Base-by-base conservation (phyloP, 2,329 filamentous ascomycete species). In the Dichotomopilus funicola region DNA sequence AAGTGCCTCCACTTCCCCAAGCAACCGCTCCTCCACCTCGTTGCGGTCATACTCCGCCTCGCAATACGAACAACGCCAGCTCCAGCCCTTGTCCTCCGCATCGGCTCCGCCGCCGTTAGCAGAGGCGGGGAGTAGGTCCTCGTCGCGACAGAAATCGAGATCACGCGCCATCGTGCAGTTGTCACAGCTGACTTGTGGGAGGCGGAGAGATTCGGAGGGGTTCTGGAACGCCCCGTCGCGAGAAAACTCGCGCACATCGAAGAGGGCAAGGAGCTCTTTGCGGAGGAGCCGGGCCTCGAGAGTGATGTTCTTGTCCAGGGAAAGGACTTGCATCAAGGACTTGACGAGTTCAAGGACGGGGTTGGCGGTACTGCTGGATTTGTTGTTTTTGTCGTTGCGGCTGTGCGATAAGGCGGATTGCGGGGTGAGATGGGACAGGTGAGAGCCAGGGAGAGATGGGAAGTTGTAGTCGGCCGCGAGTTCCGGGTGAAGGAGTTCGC, bases 201-300 rank as follows among this genome's bases (percentile, higher is more conserved):
- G 75, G 61, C 81, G 81, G 4, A 97, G 79, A 45, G 79, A 85
- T 54, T 87, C 84, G 51, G 84, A 88, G 0, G 94, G 92, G 68
- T 97, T 97, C 58, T 82, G 77, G 70, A 97, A 99, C 3, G 85
- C 80, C n/a, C 88, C 92, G 54, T 92, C 89, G 52, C 86, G 80
- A 69, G 86, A 88, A 75, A 99, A 99, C 71, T 99, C 94, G 64
- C 91, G 88, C 52, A 99, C 85, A 55, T 99, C 94, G 70, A 99
- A 96, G 51, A 97, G 79, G 8, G 86, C 81, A 0, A 99, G 81
- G 0, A 99, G 78, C 58, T 97, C 92, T 64, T 95, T 95, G 52
- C 95, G 85, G 0, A 99, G 78, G 1, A 95, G 77, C 5, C 94
- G 85, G 2, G 90, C 91, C 71, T 97, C 92, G 48, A 95, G 82